A percentile compares a stretch with the other conserved stretches of the same genome.
phyloP scores from a whole-genome alignment of 192 early-diverging fungal species.

The Chytriomyces sp. region DNA sequence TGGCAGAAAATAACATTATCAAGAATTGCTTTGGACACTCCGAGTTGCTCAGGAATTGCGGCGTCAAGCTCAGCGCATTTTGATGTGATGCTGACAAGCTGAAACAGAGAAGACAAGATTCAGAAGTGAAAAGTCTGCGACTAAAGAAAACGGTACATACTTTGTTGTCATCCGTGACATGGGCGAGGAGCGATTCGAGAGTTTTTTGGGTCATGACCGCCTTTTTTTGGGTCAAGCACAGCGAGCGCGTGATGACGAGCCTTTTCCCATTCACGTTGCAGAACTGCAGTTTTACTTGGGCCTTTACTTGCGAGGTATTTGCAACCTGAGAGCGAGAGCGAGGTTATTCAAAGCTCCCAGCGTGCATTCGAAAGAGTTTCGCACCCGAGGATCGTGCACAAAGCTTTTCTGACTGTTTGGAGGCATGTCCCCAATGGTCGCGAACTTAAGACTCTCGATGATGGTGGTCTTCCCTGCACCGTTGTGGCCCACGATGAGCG shows the following conservation, averaged over 20 bases:
- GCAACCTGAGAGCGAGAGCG: constrained; percentile 55
- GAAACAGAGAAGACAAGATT: constrained; percentile 7
- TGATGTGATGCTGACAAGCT: constrained; percentile 73
- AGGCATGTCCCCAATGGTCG: constrained; percentile 88
- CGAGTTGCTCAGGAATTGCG: constrained; percentile 82
- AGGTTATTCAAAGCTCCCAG: neutral
- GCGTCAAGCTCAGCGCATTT: constrained; percentile 86
- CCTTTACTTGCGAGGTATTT: constrained; percentile 81
- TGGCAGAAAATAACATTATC: constrained; percentile 99
- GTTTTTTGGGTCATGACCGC: constrained; percentile 67
- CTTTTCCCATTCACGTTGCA: constrained; percentile 72
- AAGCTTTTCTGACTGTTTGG: constrained; percentile 90
- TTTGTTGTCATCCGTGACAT: constrained; percentile 23
- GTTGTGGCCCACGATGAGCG: constrained; percentile 94
- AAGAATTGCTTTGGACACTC: constrained; percentile 88
- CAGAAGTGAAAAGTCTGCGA: neutral
- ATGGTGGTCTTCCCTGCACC: constrained; percentile 95
- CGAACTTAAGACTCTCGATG: constrained; percentile 96
- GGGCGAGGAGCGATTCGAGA: constrained; percentile 70
- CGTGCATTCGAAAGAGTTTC: neutral
- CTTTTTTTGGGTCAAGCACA: constrained; percentile 76
- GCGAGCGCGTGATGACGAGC: constrained; percentile 77
- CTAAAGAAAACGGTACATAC: constrained; percentile 10
- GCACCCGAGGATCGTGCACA: constrained; percentile 91
- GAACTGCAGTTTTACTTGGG: constrained; percentile 89